Percentiles rank a stretch among this genome's conserved stretches.
Conservation (phyloP, 768 basidiomycete genomes). For the Termitomyces eurrhizus region DNA sequence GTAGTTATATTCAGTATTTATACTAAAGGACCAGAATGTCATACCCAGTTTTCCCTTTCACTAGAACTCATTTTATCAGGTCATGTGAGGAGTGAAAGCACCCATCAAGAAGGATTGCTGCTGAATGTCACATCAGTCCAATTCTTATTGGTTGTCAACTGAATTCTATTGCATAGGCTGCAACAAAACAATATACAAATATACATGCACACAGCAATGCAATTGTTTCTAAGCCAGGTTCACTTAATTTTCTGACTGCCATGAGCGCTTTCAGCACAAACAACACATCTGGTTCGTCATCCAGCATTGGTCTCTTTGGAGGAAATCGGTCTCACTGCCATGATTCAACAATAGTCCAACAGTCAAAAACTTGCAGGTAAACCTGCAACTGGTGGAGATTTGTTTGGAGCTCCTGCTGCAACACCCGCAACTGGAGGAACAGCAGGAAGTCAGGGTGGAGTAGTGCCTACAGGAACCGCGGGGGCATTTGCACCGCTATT, state of each 20-base stretch:
- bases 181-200: conserved; percentile 3
- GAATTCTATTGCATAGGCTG: neutral
- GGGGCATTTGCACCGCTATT: neutral
- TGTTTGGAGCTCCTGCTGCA: conserved; percentile 23
- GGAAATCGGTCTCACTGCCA: conserved; percentile 6
- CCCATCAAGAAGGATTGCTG: neutral
- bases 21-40: neutral
- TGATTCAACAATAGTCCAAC: neutral
- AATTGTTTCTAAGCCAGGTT: neutral
- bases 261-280: conserved; percentile 18
- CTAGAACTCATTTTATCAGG: neutral
- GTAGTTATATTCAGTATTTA: neutral
- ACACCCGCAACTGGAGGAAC: conserved; percentile 17
- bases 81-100: neutral
- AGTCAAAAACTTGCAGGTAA: conserved; percentile 15
- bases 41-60: conserved; percentile 2
- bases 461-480: conserved; percentile 6
- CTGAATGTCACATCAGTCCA: neutral
- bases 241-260: neutral
- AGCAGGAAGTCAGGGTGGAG: conserved; percentile 15
- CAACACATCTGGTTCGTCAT: conserved; percentile 11
- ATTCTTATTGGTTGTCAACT: neutral
- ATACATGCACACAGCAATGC: conserved; percentile 6
- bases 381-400: conserved; percentile 21
- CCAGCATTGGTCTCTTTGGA: conserved; percentile 20